Evolutionary conservation across 2,329 filamentous ascomycete species (phyloP).

Genomic region (Colletotrichum plurivorum): DNA sequence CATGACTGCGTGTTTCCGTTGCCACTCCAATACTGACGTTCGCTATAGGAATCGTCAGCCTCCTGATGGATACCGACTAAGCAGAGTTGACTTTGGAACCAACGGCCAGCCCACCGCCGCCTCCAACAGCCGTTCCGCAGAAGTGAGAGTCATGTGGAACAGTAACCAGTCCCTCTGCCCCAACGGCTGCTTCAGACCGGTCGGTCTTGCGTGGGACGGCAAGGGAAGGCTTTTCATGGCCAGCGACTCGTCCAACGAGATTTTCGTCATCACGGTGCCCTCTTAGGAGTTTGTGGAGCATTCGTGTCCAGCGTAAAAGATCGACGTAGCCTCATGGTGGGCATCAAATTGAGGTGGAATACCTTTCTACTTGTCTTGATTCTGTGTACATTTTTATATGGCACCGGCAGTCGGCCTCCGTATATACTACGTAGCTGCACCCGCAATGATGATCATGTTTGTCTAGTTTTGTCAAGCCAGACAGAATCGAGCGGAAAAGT

Average conservation of each 20-base stretch:
- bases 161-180: conserved; percentile 65
- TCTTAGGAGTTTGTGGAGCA: conserved; percentile 9
- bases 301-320: background rate
- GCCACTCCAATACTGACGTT: conserved; percentile 7
- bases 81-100: conserved; percentile 51
- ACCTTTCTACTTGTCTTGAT: background rate
- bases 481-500: background rate
- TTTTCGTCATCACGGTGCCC: conserved; percentile 66
- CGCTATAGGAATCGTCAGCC: conserved; percentile 49
- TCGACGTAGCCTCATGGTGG: background rate
- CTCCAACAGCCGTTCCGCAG: conserved; percentile 55
- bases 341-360: background rate
- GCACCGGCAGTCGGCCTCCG: background rate
- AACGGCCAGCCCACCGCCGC: conserved; percentile 52
- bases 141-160: conserved; percentile 65
- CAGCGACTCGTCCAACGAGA: conserved; percentile 76
- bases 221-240: conserved; percentile 72
- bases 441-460: background rate
- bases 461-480: too few relatives aligned
- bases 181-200: conserved; percentile 72
- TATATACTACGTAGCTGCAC: conserved; percentile 14
- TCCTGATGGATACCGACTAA: conserved; percentile 55
- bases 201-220: conserved; percentile 67
- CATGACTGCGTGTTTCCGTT: conserved; percentile 14
- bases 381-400: conserved; percentile 8